A percentile compares a stretch with the other conserved stretches of the same genome.
phyloP scores from a whole-genome alignment of 1,284 basidiomycete species.

The Trichosporon ovoides region DNA sequence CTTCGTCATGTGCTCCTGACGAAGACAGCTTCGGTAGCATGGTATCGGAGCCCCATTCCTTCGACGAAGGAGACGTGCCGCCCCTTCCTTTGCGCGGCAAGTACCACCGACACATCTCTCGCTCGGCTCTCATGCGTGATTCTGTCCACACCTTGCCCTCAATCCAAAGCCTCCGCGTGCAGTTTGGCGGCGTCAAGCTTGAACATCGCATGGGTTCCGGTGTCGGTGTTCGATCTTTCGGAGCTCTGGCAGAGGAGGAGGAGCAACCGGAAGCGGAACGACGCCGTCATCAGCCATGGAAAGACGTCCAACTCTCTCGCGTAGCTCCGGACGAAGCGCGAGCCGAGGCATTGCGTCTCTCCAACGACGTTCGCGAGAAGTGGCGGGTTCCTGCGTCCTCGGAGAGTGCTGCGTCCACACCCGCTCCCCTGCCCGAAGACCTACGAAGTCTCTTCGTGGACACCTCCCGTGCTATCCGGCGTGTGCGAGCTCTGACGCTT shows the following conservation, averaged over 20 bases:
- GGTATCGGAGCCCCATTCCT: not conserved
- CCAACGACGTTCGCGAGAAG: slow-evolving; percentile 2
- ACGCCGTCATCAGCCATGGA: slow-evolving; percentile 33
- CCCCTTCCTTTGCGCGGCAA: slow-evolving; percentile 8
- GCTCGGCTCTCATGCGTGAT: slow-evolving; percentile 45
- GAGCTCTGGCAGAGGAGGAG: slow-evolving; percentile 35
- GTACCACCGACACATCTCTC: slow-evolving; percentile 38
- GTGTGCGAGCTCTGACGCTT: slow-evolving; percentile 32
- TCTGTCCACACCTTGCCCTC: slow-evolving; percentile 45
- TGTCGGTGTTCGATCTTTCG: slow-evolving; percentile 29
- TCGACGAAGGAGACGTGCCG: not conserved
- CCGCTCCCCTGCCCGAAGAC: slow-evolving; percentile 12
- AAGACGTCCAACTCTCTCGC: slow-evolving; percentile 36
- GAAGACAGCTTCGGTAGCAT: slow-evolving; percentile 4
- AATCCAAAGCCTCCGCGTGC: slow-evolving; percentile 45
- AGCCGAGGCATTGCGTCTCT: slow-evolving; percentile 27
- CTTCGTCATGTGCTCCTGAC: not conserved
- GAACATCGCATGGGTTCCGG: slow-evolving; percentile 38
- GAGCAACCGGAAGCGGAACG: slow-evolving; percentile 11
- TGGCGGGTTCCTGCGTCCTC: slow-evolving; percentile 7
- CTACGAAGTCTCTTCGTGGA: slow-evolving; percentile 13
- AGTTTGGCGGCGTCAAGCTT: slow-evolving; percentile 34
- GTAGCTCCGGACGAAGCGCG: slow-evolving; percentile 29
- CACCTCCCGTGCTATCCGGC: slow-evolving; percentile 36
- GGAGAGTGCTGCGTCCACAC: slow-evolving; percentile 11